Evolutionary conservation across 129 eudicot genomes (phyloP), one percentile per base, ranked within the genome.

Genomic region (Flaveria trinervia): DNA sequence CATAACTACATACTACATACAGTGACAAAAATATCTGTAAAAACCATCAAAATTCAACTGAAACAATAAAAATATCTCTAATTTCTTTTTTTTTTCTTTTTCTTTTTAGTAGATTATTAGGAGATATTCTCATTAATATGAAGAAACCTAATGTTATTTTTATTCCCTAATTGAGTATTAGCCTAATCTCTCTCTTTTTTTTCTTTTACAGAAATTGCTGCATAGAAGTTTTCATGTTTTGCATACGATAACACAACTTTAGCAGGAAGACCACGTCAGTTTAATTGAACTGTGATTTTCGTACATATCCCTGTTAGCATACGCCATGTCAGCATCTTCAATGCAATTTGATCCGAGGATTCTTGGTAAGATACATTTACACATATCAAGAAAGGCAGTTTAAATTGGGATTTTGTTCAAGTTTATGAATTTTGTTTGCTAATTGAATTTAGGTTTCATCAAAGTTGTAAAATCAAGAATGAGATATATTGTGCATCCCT

Each of bases 191-290:
- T 69, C 16, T 7, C 39, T 15, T 7, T 1, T 83, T 26, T 26
- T 26, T 26, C 30, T 46, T 49, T 43, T 74, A 60, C 93, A 90
- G 96, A 91, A 67, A 86, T 86, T 80, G 92, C 93, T 76, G 86
- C 96, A 65, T 88, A 90, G 92, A 79, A 72, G 83, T 74, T 68
- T 81, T 85, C 85, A 66, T 56, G 79, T 81, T 76, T 84, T 77
- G 83, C 79, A 83, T 36, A 83, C 83, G 68, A 69, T 88, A 83
- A 80, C 87, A 73, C 85, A 80, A 80, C 74, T 84, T 60, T 86
- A 86, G 90, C 87, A 82, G 82, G 76, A 75, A 36, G 82, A 75
- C 62, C 71, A 55, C 54, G 56, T 82, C 74, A 46, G 75, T 76
- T 68, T 43, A 86, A 65, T 72, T 79, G 84, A 84, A 72, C 76